Conservation (phyloP, 352 stramenopile species). For the Phytophthora quininea region DNA sequence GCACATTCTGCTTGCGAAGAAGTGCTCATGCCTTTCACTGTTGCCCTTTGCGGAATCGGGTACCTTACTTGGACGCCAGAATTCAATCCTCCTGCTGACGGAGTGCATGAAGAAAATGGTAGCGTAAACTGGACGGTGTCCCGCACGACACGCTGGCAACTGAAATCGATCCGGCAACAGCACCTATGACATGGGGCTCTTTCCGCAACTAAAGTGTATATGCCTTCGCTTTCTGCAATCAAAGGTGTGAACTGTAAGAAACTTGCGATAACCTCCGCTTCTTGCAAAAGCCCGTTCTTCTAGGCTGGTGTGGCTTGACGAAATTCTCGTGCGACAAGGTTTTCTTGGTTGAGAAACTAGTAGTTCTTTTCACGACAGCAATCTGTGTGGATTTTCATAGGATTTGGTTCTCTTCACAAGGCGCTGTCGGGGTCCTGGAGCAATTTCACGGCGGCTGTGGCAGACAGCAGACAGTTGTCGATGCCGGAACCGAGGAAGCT, state of each 20-base stretch:
- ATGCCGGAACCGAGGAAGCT: slow-evolving; percentile 73
- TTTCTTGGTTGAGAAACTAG: slow-evolving; percentile 13
- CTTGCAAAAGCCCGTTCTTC: background rate
- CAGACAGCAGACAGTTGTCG: slow-evolving; percentile 74
- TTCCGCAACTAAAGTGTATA: too few relatives aligned
- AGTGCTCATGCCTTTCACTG: too few relatives aligned
- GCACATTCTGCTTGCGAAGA: too few relatives aligned
- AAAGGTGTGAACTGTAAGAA: too few relatives aligned
- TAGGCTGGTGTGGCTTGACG: background rate
- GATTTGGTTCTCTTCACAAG: slow-evolving; percentile 44
- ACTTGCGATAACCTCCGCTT: too few relatives aligned
- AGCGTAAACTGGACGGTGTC: background rate
- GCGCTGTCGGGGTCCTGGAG: slow-evolving; percentile 37
- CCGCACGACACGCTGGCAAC: too few relatives aligned
- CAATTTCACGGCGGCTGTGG: slow-evolving; percentile 45
- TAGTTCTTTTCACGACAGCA: background rate
- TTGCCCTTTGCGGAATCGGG: too few relatives aligned
- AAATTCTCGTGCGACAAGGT: slow-evolving; percentile 4
- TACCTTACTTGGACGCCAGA: too few relatives aligned
- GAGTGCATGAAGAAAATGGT: background rate
- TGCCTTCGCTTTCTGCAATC: too few relatives aligned
- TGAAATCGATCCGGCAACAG: too few relatives aligned
- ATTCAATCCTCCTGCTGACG: too few relatives aligned
- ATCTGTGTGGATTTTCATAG: background rate
- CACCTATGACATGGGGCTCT: too few relatives aligned